phyloP scores from a whole-genome alignment of 2,329 filamentous ascomycete species.

The Penicillium fuscoglaucum region DNA sequence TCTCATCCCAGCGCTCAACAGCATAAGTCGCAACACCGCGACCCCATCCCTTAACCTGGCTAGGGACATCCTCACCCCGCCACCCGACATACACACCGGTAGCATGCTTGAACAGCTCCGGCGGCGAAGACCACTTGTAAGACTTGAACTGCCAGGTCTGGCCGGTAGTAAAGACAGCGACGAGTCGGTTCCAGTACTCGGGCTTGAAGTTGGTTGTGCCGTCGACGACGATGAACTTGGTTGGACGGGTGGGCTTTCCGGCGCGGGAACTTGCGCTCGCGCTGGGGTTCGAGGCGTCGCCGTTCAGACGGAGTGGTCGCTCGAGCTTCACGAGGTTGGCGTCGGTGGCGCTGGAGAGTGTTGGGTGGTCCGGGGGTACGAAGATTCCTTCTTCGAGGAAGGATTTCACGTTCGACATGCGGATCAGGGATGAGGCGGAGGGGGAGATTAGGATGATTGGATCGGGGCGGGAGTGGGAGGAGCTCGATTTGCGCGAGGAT shows the following conservation, averaged over 20 bases:
- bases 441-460: conserved; percentile 97
- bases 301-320: conserved; percentile 65
- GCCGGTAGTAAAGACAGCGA: conserved; percentile 95
- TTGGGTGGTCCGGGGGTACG: conserved; percentile 67
- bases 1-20: conserved; percentile 77
- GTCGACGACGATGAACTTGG: conserved; percentile 95
- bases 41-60: conserved; percentile 79
- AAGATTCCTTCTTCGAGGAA: conserved; percentile 88
- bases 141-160: conserved; percentile 98
- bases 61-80: conserved; percentile 77
- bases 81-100: conserved; percentile 88
- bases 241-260: conserved; percentile 64
- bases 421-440: conserved; percentile 88
- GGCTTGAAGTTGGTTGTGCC: conserved; percentile 93
- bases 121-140: conserved; percentile 91
- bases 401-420: conserved; percentile 91
- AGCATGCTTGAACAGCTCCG: conserved; percentile 85
- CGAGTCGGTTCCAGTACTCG: conserved; percentile 94
- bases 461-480: conserved; percentile 55
- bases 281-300: conserved; percentile 33
- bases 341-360: conserved; percentile 61
- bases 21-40: conserved; percentile 74
- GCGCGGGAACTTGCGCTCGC: conserved; percentile 18
- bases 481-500: conserved; percentile 41
- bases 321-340: conserved; percentile 83